phyloP scores from a whole-genome alignment of 2,329 filamentous ascomycete species.

The Colletotrichum abscissum region DNA sequence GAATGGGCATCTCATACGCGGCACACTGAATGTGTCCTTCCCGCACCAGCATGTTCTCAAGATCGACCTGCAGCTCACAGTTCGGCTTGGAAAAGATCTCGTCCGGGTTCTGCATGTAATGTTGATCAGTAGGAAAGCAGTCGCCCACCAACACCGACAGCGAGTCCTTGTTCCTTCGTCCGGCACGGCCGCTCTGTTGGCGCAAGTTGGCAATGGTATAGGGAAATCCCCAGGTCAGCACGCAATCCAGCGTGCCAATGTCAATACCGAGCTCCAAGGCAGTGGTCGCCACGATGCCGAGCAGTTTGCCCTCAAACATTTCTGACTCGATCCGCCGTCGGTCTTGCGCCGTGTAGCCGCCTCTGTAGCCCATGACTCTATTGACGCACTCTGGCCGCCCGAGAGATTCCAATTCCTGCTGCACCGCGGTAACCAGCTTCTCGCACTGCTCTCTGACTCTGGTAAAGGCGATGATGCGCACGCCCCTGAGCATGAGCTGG shows the following conservation, averaged over 20 bases:
- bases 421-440: conserved; percentile 82
- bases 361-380: conserved; percentile 94
- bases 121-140: conserved; percentile 89
- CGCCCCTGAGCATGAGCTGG: conserved; percentile 86
- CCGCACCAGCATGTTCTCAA: conserved; percentile 90
- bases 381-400: conserved; percentile 80
- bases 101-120: conserved; percentile 96
- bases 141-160: conserved; percentile 91
- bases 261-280: conserved; percentile 95
- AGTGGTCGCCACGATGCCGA: conserved; percentile 94
- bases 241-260: conserved; percentile 93
- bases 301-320: conserved; percentile 95
- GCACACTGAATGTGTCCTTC: conserved; percentile 97
- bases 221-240: conserved; percentile 93
- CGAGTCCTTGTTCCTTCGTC: conserved; percentile 91
- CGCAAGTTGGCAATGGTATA: conserved; percentile 95
- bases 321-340: conserved; percentile 88
- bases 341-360: conserved; percentile 94
- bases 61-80: conserved; percentile 87
- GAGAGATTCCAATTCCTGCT: conserved; percentile 78
- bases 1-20: conserved; percentile 93
- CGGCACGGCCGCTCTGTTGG: conserved; percentile 94
- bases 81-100: conserved; percentile 95
- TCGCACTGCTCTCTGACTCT: conserved; percentile 90
- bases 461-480: conserved; percentile 94